Evolutionary conservation across 805 yeast genomes (phyloP), one percentile per base, ranked within the genome.

Genomic region (Sugiyamaella boreocaroliniensis): DNA sequence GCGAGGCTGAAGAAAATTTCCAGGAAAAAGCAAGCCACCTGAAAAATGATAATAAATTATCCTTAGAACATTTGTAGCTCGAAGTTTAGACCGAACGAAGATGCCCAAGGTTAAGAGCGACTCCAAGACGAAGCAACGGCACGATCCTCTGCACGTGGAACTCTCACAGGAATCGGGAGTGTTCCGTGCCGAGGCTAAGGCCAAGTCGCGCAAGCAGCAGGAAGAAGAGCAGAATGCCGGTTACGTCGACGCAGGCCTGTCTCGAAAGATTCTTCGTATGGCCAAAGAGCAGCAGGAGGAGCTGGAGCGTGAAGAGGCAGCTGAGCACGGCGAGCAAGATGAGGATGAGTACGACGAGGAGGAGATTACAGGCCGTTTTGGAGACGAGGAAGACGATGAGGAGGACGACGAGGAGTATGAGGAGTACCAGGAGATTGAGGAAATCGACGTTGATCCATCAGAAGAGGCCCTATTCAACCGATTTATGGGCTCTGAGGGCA

Each of bases 261-360:
- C 97, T 1, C 77, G 95, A 68, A 88, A 81, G 70, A 90, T 93
- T 68, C 74, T 93, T 59, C 87, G 86, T 66, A 75, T 93, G 56
- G 99, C 99, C 16, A 83, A 79, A 61, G 92, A 86, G 63, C 99
- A 93, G 72, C 97, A 89, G 69, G 89, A 86, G 45, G 99, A 93
- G 65, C 67, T 90, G 18, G 90, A 81, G 50, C 82, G 75, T 47
- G 96, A 87, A 64, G 85, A 81, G 56, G 71, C 49, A 58, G 59
- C 44, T 57, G 54, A 45, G 63, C 57, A 26, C 52, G 59, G 70
- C 54, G 61, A 70, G 32, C 73, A 71, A n/a, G 82, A 77, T 29
- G 85, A 79, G 16, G 82, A 79, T 55, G 79, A 73, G 4, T 77
- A 72, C 7, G 82, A 79, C 55, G 79, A 73, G 4, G 78, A 72